These are phyloP conservation scores for Boletellus ananas DNA, from an alignment of 768 basidiomycete species.

Conservation along the genomic window DNA sequence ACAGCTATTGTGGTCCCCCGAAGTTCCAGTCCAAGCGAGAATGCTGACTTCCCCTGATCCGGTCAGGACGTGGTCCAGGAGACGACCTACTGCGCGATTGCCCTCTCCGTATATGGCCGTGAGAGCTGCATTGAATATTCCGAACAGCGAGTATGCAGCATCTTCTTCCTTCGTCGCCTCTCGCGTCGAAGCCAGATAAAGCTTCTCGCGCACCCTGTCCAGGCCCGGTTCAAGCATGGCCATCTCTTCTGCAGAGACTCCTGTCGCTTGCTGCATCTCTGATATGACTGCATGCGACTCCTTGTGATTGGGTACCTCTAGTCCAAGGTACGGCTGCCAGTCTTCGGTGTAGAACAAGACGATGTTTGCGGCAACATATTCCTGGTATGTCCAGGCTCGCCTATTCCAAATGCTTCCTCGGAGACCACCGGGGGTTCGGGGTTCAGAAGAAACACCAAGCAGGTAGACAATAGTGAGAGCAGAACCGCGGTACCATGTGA, in stretches of 20 bases:
- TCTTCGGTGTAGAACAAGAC: background rate
- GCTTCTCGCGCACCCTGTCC: background rate
- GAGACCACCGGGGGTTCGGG: background rate
- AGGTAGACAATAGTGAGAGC: conserved; percentile 7
- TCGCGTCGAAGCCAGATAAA: background rate
- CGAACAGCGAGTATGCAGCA: background rate
- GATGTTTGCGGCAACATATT: background rate
- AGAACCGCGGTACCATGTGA: conserved; percentile 7
- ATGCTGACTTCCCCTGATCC: conserved; percentile 1
- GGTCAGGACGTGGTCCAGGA: conserved; percentile 1
- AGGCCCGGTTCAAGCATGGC: background rate
- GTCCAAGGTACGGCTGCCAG: background rate
- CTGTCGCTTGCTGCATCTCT: background rate
- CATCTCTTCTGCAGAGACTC: background rate
- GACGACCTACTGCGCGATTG: background rate
- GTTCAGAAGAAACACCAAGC: background rate
- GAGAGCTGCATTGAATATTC: conserved; percentile 1
- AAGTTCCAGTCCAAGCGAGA: conserved; percentile 2
- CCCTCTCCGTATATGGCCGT: background rate
- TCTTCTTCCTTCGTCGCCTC: conserved; percentile 1
- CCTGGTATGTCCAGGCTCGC: conserved; percentile 11
- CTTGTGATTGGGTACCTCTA: background rate
- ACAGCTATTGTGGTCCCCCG: conserved; percentile 1
- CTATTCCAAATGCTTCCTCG: conserved; percentile 7
- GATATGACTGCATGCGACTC: background rate